Base-by-base conservation (phyloP, 108 stramenopile species). In the Pseudonitzschia delicatissima region DNA sequence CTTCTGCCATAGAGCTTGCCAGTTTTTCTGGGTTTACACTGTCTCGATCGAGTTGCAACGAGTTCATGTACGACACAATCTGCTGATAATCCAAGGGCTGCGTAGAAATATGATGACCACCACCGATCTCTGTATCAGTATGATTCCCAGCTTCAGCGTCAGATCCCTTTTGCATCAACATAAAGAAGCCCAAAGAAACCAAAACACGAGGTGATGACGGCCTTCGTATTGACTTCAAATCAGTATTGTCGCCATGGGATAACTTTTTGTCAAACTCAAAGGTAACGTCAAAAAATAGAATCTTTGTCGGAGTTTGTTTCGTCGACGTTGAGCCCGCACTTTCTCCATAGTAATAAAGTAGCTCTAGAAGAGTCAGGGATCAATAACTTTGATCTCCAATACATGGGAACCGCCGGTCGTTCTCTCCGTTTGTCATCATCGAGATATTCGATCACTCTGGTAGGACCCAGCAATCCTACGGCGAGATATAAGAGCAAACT, bases 341-440 rank as follows among this genome's bases (percentile, higher is more conserved):
- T 61, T 61, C 39, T 15, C 60, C 36, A 36, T 18, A 61, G 40
- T 40, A 18, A 0, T 42, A 20, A 3, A 40, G 37, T n/a, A 42
- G 20, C 40, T 1, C 12, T 36, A 35, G 39, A 40, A 18, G 27
- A n/a, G 28, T 61, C 39, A 21, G 36, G 34, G n/a, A 61, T 15
- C 15, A 60, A 17, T 4, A 59, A 25, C 42, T 58, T 64, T 20
- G 64, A 66, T 73, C 72, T 58, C 72, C 72, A 73, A 59, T 73
- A 73, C 58, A 73, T 37, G 17, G 72, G 42, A 33, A 55, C 53
- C n/a, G n/a, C n/a, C n/a, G n/a, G n/a, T n/a, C n/a, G n/a, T n/a
- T n/a, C n/a, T n/a, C n/a, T n/a, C 31, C n/a, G 53, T 33, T 55
- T 31, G 15, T 44, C 42, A 11, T 27, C 13, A 18, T 33, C 27